Percentiles rank a stretch among this genome's conserved stretches.
These are phyloP conservation scores for Bocquillonia castaneifolia DNA, from an alignment of 441 rosid species.

Conservation along the genomic window DNA sequence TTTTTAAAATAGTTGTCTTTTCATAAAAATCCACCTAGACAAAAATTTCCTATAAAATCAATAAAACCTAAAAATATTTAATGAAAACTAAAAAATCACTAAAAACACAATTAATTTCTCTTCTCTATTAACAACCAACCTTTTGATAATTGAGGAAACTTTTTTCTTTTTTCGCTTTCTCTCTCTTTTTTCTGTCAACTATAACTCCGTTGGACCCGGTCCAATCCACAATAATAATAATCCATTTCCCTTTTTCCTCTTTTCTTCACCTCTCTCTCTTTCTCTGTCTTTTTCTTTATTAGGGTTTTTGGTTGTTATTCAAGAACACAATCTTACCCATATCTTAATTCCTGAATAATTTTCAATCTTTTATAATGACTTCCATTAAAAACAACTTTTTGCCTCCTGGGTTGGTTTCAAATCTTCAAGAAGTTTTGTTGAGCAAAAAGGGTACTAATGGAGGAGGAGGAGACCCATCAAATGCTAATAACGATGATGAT, in stretches of 20 bases:
- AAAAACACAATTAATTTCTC: too few species aligned
- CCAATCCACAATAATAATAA: too few species aligned
- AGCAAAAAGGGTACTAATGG: slow-evolving; percentile 34
- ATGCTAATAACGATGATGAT: slow-evolving; percentile 24
- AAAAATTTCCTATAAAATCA: too few species aligned
- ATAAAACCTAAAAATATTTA: too few species aligned
- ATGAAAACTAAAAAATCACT: too few species aligned
- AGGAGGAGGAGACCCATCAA: background rate
- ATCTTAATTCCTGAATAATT: slow-evolving; percentile 17
- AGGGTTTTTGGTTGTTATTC: slow-evolving; percentile 38
- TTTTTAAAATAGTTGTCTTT: too few species aligned
- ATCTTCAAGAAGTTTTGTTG: slow-evolving; percentile 75
- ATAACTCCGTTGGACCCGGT: slow-evolving; percentile 40
- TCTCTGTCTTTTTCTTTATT: background rate
- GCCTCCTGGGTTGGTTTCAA: slow-evolving; percentile 78
- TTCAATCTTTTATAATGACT: slow-evolving; percentile 28
- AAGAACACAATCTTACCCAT: background rate
- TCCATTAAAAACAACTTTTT: slow-evolving; percentile 51
- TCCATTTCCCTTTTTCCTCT: background rate
- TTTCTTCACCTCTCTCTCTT: slow-evolving; percentile 14
- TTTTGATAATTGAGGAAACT: too few species aligned
- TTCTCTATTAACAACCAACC: too few species aligned
- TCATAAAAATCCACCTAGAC: too few species aligned
- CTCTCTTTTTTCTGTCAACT: slow-evolving; percentile 17
- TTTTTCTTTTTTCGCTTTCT: slow-evolving; percentile 7